Base-by-base conservation (phyloP, 331 rosid species). In the Erythrophleum ivorense region DNA sequence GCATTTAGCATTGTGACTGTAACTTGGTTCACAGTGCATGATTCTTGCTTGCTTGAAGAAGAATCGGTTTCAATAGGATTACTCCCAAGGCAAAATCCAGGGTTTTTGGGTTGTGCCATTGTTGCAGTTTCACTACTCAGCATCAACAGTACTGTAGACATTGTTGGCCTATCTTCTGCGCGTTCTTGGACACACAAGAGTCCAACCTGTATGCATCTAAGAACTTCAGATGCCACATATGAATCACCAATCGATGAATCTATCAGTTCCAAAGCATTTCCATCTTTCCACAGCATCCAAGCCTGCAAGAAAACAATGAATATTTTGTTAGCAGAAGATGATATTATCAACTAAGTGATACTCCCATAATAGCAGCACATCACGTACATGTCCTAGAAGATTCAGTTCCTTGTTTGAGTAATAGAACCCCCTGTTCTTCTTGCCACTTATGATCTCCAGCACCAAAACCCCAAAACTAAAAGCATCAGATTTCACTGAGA, bases 131-230 rank as follows among this genome's bases (percentile, higher is more conserved):
- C 98, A 86, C 93, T 91, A 14, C 82, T 85, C 70, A 95, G 59
- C 99, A 91, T 93, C 79, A 90, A 82, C 45, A 91, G 85, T 80
- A 95, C 95, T 19, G 98, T 69, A 3, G 91, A 49, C 92, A 95
- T 90, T n/a, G 84, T 88, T 60, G 98, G 98, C 76, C 96, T 85
- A 66, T 95, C 97, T 43, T 93, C 97, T 59, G 95, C 92, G 0
- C 90, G 90, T 81, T 95, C 98, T 86, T 95, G 98, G 60, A 93
- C 98, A 45, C 98, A 95, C 49, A 90, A 80, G 34, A 95, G 92
- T 3, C 95, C 97, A 2, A 92, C 88, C 15, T 94, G 97, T 70
- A 94, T 83, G 85, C 97, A 90, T 83, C 97, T 92, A 65, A 86
- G 75, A 77, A 85, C 87, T 84, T 95, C 95, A 21, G 90, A 60